These are phyloP conservation scores for Pythium aquatile DNA, from an alignment of 352 stramenopile genomes.

Conservation along the genomic window DNA sequence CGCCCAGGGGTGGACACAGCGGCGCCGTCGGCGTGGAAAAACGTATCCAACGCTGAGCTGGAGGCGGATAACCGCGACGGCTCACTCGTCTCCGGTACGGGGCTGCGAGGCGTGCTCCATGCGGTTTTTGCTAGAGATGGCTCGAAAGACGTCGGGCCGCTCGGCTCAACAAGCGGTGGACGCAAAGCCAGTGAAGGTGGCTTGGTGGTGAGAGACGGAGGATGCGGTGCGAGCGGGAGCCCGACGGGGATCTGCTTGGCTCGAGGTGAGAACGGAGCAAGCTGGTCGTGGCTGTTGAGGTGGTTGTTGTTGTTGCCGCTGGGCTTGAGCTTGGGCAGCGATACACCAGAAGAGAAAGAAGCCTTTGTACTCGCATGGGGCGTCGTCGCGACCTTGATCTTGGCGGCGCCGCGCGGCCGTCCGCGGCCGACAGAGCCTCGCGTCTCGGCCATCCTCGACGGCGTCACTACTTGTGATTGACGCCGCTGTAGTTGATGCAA, in stretches of 20 bases:
- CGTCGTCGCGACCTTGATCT: conserved; percentile 18
- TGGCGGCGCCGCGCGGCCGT: conserved; percentile 17
- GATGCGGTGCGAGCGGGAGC: conserved; percentile 8
- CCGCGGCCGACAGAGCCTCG: conserved; percentile 6
- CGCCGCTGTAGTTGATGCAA: background rate
- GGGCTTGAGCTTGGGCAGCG: conserved; percentile 17
- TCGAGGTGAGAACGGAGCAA: conserved; percentile 32
- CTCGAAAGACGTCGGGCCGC: conserved; percentile 16
- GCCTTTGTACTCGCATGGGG: background rate
- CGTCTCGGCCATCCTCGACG: conserved; percentile 14
- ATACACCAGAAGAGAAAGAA: background rate
- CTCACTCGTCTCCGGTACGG: conserved; percentile 19
- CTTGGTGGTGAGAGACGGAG: conserved; percentile 1
- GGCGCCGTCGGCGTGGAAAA: conserved; percentile 32
- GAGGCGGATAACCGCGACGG: conserved; percentile 7
- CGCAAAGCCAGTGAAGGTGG: conserved; percentile 11
- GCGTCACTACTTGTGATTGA: background rate
- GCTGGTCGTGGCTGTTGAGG: conserved; percentile 15
- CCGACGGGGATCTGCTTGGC: conserved; percentile 24
- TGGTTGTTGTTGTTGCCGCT: conserved; percentile 29
- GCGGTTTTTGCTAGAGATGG: conserved; percentile 38
- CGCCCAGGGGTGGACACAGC: conserved; percentile 32
- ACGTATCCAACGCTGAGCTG: conserved; percentile 19
- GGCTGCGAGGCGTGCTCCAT: conserved; percentile 59
- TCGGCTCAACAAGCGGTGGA: conserved; percentile 17